Percentiles rank a stretch among this genome's conserved stretches.
Evolutionary conservation across 192 early-diverging fungal genomes (phyloP).

Genomic region (Podila horticola): DNA sequence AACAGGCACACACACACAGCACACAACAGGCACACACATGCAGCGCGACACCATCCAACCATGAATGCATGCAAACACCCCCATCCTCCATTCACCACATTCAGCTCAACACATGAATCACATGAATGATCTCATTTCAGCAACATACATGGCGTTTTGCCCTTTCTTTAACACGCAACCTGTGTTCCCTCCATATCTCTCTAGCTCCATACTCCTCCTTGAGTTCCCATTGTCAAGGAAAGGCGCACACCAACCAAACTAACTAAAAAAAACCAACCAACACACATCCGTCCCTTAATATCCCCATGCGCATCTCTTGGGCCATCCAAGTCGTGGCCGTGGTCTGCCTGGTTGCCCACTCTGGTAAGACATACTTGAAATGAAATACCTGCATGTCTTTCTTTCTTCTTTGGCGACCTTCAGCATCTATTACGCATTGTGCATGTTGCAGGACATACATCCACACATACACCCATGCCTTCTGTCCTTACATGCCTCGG

Average conservation of each 20-base stretch:
- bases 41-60: too few species aligned
- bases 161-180: too few species aligned
- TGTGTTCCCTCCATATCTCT: not conserved
- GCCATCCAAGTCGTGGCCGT: constrained; percentile 44
- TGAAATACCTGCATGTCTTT: not conserved
- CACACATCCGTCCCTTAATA: not conserved
- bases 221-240: not conserved
- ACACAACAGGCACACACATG: too few species aligned
- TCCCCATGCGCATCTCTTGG: constrained; percentile 48
- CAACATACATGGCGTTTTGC: too few species aligned
- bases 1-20: too few species aligned
- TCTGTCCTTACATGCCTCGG: too few species aligned
- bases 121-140: too few species aligned
- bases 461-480: too few species aligned
- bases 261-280: not conserved
- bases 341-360: constrained; percentile 41
- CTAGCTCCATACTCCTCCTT: not conserved
- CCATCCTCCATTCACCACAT: too few species aligned
- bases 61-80: too few species aligned
- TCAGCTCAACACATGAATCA: too few species aligned
- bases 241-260: not conserved
- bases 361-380: constrained; percentile 14
- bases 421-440: not conserved
- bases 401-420: not conserved
- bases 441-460: too few species aligned